phyloP scores from a whole-genome alignment of 2,329 filamentous ascomycete species.

The Zymoseptoria ardabiliae region DNA sequence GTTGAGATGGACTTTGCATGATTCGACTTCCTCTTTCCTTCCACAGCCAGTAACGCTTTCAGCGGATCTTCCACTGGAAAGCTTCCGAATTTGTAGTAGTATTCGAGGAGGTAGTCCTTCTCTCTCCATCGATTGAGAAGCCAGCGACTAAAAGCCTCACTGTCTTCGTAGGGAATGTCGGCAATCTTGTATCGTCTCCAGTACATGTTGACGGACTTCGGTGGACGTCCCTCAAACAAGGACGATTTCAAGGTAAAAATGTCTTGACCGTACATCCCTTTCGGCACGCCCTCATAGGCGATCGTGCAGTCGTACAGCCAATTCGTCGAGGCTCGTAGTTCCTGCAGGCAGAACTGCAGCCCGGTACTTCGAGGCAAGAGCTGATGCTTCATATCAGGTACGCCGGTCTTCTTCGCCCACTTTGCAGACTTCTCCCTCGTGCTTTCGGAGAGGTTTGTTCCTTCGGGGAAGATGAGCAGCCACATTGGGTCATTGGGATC shows the following conservation, averaged over 20 bases:
- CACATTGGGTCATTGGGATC: constrained; percentile 73
- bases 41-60: constrained; percentile 31
- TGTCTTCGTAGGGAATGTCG: constrained; percentile 72
- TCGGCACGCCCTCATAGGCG: constrained; percentile 89
- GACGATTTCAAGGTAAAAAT: constrained; percentile 81
- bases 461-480: constrained; percentile 81
- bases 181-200: constrained; percentile 79
- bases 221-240: constrained; percentile 80
- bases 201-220: constrained; percentile 93
- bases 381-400: constrained; percentile 65
- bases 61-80: constrained; percentile 62
- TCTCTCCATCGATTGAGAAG: constrained; percentile 80
- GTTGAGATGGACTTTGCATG: constrained; percentile 41
- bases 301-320: constrained; percentile 92
- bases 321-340: constrained; percentile 66
- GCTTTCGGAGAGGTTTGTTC: constrained; percentile 69
- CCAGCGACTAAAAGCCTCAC: constrained; percentile 74
- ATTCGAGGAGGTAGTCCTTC: constrained; percentile 82
- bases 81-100: constrained; percentile 63
- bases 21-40: constrained; percentile 31
- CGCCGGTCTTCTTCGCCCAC: constrained; percentile 70
- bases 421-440: constrained; percentile 62
- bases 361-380: constrained; percentile 76
- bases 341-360: constrained; percentile 68
- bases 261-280: constrained; percentile 74